Conservation (phyloP, 441 rosid genomes). For the Gossypium armourianum region DNA sequence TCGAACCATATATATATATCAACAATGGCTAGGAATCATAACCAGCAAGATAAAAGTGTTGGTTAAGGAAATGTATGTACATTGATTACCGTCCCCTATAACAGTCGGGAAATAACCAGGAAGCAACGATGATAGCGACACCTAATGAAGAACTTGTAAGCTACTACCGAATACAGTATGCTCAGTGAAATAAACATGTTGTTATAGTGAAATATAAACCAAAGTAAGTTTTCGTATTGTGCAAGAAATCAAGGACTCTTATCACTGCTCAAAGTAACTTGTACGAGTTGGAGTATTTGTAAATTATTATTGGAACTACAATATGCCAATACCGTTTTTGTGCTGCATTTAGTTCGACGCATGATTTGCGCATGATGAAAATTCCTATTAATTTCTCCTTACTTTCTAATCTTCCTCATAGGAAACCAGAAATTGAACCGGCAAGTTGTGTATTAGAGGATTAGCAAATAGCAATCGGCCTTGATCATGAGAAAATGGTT, state of each 20-base stretch:
- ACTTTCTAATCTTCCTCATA: neutral
- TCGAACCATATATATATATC: neutral
- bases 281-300: neutral
- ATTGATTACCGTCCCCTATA: no score
- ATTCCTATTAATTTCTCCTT: neutral
- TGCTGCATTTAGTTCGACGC: neutral
- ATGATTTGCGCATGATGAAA: neutral
- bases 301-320: neutral
- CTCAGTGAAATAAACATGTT: neutral
- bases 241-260: neutral
- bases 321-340: neutral
- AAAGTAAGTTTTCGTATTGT: neutral
- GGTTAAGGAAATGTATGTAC: no score
- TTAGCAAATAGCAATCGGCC: neutral
- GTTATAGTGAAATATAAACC: neutral
- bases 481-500: neutral
- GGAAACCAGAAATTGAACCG: neutral
- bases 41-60: neutral
- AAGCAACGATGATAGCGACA: neutral
- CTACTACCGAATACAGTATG: neutral
- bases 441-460: neutral
- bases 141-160: neutral
- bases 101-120: neutral
- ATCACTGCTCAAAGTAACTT: neutral
- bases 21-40: neutral